Percentiles rank a stretch among this genome's conserved stretches.
Evolutionary conservation across 306 rosid species (phyloP).

Genomic region (Spatholobus suberectus): DNA sequence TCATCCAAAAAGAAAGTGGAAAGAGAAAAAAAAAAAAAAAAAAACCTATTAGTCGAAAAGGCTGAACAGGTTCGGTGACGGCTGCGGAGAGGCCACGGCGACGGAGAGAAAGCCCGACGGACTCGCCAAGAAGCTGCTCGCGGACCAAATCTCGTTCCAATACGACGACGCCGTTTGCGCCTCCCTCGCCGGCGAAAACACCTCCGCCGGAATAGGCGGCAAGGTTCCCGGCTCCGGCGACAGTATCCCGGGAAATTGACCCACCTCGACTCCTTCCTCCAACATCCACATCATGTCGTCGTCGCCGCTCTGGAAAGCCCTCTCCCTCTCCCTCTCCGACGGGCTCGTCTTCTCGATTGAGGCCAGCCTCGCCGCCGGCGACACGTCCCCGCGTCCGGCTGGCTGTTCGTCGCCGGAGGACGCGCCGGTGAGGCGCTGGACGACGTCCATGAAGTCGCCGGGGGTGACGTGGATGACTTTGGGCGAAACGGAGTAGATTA

Average conservation of each 20-base stretch:
- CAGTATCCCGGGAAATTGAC: slow-evolving; percentile 62
- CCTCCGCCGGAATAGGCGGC: slow-evolving; percentile 52
- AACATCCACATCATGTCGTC: slow-evolving; percentile 35
- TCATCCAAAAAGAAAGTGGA: neutral
- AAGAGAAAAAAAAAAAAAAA: neutral
- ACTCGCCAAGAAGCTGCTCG: slow-evolving; percentile 44
- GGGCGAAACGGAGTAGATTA: slow-evolving; percentile 66
- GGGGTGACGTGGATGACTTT: slow-evolving; percentile 55
- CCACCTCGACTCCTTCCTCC: slow-evolving; percentile 52
- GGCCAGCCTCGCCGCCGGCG: slow-evolving; percentile 78
- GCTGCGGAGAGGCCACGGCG: slow-evolving; percentile 53
- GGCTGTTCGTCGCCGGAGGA: slow-evolving; percentile 19
- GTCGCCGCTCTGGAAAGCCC: neutral
- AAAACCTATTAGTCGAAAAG: slow-evolving; percentile 46
- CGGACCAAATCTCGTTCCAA: slow-evolving; percentile 48
- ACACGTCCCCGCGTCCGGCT: slow-evolving; percentile 51
- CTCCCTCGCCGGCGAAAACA: slow-evolving; percentile 56
- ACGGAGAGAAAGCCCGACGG: slow-evolving; percentile 58
- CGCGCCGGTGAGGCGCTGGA: slow-evolving; percentile 81
- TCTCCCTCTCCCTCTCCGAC: slow-evolving; percentile 45
- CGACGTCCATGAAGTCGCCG: slow-evolving; percentile 69
- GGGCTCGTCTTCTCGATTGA: slow-evolving; percentile 69
- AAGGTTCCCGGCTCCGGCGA: slow-evolving; percentile 64
- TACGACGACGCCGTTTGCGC: slow-evolving; percentile 36
- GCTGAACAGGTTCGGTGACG: slow-evolving; percentile 58